Base-by-base conservation (phyloP, 139 green algal genomes). In the Chlorella sorokiniana region DNA sequence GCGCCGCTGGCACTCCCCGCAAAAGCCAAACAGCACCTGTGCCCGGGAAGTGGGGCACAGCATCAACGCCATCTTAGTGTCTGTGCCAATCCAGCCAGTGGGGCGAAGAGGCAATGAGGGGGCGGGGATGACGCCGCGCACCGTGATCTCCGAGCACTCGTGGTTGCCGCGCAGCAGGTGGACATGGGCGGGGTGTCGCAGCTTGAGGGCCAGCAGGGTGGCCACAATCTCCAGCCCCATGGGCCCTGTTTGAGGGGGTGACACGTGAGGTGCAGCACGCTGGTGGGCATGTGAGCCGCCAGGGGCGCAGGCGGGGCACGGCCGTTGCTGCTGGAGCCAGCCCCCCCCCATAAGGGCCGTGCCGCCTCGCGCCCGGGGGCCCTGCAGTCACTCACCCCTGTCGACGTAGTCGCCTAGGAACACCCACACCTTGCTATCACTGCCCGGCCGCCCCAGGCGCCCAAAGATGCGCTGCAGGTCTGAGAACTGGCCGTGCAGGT, bases 211-310 rank as follows among this genome's bases (percentile, higher is more conserved):
- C 41, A 95, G 70, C 75, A 98, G 83, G 40, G 91, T 76, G 33
- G 83, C 42, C 27, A 98, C 83, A 20, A 91, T 85, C 88, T 98
- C 94, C 18, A 98, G 70, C 5, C 93, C 92, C 72, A 48, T 48
- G 20, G 51, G 72, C 4, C 72, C 72, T 78, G 72, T 1, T 3
- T 22, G 1, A 0, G 25, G 35, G 35, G 51, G 2, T 11, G 52
- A 4, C 18, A 48, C 41, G 33, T 29, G 3, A 31, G 18, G 31
- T 20, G 3, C 31, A 38, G 10, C 18, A 27, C 10, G 62, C 31
- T 4, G 14, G 27, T 41, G 1, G 3, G 22, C 9, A 40, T 69
- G 20, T 51, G 35, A n/a, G 5, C 7, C 61, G 59, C 29, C n/a
- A 31, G n/a, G 61, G 20, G 27, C 18, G 35, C 3, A 51, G 37